Evolutionary conservation across 2,329 filamentous ascomycete species (phyloP), one percentile per base, ranked within the genome.

Genomic region (Pyrenophora graminea): DNA sequence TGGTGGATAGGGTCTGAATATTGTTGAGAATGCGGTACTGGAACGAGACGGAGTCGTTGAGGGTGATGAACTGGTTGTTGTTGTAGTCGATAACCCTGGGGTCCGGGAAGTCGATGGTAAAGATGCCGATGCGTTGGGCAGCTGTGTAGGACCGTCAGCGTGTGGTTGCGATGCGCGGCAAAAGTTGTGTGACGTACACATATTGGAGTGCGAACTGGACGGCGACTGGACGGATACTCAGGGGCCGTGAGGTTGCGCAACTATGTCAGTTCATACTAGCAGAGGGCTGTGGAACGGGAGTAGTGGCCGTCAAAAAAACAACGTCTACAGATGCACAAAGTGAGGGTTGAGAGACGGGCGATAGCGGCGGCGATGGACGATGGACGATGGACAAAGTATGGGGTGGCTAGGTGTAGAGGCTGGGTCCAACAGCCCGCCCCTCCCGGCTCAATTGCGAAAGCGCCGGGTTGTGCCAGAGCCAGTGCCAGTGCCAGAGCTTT

Each of bases 1-100:
- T 88, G 27, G 82, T 84, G 3, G 89, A 89, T 12, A 97, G 79
- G 0, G 90, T 95, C 38, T 86, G 89, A 44, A 96, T 82, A 63
- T 89, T 88, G 50, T 68, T 70, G 31, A 74, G 44, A 53, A 73
- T 69, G 45, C 64, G 59, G 59, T 71, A 73, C 54, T 66, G 62
- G 62, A 74, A 77, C 55, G 72, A 70, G 48, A 67, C 44, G 45
- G 61, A 59, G 27, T 53, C 52, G 43, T 63, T 61, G 31, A 73
- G 63, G 2, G 68, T 69, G 31, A 53, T 56, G 58, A 69, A 69
- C 34, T 66, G 50, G 53, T 71, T 66, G 56, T 71, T 66, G 27
- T 63, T 55, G 48, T 62, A 64, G 45, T 61, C 48, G 45, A 66
- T 66, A 19, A 45, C 55, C 42, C 52, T 54, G 2, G 70, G 70